Conservation (phyloP, 2,329 filamentous ascomycete genomes). For the Trichoderma koningiopsis region DNA sequence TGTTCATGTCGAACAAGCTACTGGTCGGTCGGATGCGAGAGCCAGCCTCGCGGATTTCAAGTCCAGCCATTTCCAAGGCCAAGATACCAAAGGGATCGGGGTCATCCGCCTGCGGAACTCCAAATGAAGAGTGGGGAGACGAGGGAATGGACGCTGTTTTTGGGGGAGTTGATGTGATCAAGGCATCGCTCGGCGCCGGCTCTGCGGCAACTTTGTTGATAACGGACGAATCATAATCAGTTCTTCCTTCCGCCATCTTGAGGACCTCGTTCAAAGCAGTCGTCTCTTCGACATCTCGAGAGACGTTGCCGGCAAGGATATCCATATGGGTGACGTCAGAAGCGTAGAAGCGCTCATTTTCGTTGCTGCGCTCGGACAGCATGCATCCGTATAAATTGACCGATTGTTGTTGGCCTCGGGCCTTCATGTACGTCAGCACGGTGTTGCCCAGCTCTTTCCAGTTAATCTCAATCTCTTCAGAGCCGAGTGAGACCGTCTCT, state of each 20-base stretch:
- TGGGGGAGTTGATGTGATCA: slow-evolving; percentile 47
- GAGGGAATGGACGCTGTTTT: slow-evolving; percentile 39
- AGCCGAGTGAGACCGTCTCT: slow-evolving; percentile 63
- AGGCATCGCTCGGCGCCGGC: slow-evolving; percentile 75
- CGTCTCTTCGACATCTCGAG: slow-evolving; percentile 57
- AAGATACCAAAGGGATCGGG: slow-evolving; percentile 91
- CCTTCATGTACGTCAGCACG: slow-evolving; percentile 61
- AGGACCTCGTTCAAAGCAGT: slow-evolving; percentile 75
- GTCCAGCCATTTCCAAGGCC: slow-evolving; percentile 84
- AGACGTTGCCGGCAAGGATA: slow-evolving; percentile 59
- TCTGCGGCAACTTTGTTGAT: slow-evolving; percentile 65
- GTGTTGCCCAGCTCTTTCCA: slow-evolving; percentile 58
- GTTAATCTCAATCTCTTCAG: slow-evolving; percentile 53
- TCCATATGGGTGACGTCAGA: slow-evolving; percentile 55
- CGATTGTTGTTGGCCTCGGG: slow-evolving; percentile 56
- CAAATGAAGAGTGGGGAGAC: slow-evolving; percentile 61
- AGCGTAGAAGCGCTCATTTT: slow-evolving; percentile 62
- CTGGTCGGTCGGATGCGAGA: slow-evolving; percentile 67
- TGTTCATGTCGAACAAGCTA: slow-evolving; percentile 81
- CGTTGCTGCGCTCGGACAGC: slow-evolving; percentile 58
- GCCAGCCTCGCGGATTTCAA: slow-evolving; percentile 90
- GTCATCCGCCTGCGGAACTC: slow-evolving; percentile 76
- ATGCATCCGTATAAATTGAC: slow-evolving; percentile 60
- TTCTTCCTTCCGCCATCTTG: slow-evolving; percentile 83
- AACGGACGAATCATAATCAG: slow-evolving; percentile 68